Conservation (phyloP, 1,284 basidiomycete species). For the Amylostereum areolatum region DNA sequence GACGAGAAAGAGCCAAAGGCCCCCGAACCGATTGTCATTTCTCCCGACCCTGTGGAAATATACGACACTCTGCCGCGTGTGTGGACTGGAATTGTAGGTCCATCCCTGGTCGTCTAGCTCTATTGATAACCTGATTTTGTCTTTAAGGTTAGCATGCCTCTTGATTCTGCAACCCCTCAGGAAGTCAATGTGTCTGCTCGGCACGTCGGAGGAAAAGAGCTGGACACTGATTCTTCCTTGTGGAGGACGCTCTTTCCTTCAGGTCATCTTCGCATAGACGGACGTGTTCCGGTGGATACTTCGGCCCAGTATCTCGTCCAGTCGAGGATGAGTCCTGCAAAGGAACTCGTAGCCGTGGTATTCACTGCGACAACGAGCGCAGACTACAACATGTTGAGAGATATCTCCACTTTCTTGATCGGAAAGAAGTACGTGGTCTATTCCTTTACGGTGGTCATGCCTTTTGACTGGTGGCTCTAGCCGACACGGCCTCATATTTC, state of each 20-base stretch:
- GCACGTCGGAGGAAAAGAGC: conserved; percentile 61
- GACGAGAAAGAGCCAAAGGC: conserved; percentile 30
- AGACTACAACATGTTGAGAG: conserved; percentile 47
- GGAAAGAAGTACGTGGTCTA: conserved; percentile 63
- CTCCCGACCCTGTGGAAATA: conserved; percentile 11
- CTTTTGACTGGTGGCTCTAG: conserved; percentile 31
- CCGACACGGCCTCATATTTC: conserved; percentile 82
- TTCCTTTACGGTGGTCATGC: conserved; percentile 6
- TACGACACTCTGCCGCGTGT: conserved; percentile 53
- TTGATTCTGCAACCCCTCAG: conserved; percentile 63
- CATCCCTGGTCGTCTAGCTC: neutral
- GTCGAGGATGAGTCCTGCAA: conserved; percentile 67
- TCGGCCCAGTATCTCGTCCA: conserved; percentile 73
- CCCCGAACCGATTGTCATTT: conserved; percentile 13
- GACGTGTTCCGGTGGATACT: conserved; percentile 72
- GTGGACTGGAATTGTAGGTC: conserved; percentile 66
- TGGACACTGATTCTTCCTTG: conserved; percentile 49
- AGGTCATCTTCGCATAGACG: conserved; percentile 64
- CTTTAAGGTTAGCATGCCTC: conserved; percentile 65
- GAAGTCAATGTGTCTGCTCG: conserved; percentile 61
- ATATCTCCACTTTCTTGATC: conserved; percentile 65
- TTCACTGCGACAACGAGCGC: conserved; percentile 49
- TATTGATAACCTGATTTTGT: conserved; percentile 1
- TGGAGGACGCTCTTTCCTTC: conserved; percentile 74
- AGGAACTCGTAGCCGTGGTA: conserved; percentile 74